Conservation (phyloP, 2,329 filamentous ascomycete species). For the Rachicladosporium sp. region DNA sequence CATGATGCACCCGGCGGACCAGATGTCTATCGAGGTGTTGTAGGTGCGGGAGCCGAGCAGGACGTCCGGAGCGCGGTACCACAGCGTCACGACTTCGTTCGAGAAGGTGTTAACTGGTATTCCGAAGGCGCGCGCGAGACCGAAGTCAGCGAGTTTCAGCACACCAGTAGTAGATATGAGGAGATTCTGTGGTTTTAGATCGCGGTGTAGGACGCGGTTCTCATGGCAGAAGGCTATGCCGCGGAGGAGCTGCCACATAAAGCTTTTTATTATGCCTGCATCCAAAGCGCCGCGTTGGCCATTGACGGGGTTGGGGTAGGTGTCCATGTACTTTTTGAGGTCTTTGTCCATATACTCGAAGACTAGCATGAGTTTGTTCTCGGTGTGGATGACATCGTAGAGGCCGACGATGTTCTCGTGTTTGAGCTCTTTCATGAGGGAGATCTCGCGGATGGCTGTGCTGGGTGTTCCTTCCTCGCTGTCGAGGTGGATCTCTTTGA, state of each 20-base stretch:
- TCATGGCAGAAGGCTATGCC: constrained; percentile 98
- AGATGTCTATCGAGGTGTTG: constrained; percentile 99
- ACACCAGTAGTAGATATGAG: constrained; percentile 87
- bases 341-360: constrained; percentile 99
- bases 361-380: constrained; percentile 98
- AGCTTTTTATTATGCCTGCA: constrained; percentile 86
- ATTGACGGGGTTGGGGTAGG: constrained; percentile 39
- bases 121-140: constrained; percentile 83
- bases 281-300: constrained; percentile 84
- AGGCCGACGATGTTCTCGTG: constrained; percentile 96
- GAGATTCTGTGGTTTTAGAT: constrained; percentile 91
- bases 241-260: constrained; percentile 94
- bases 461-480: constrained; percentile 96
- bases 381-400: constrained; percentile 97
- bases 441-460: constrained; percentile 96
- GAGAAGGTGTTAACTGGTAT: constrained; percentile 98
- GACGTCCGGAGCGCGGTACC: constrained; percentile 95
- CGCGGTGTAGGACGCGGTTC: constrained; percentile 88
- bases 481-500: constrained; percentile 98
- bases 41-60: constrained; percentile 88
- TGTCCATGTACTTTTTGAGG: constrained; percentile 96
- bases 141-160: constrained; percentile 89
- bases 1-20: constrained; percentile 99
- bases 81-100: constrained; percentile 93
- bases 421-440: constrained; percentile 97